Base-by-base conservation (phyloP, 805 yeast genomes). In the Zygoascus flipseniorum region DNA sequence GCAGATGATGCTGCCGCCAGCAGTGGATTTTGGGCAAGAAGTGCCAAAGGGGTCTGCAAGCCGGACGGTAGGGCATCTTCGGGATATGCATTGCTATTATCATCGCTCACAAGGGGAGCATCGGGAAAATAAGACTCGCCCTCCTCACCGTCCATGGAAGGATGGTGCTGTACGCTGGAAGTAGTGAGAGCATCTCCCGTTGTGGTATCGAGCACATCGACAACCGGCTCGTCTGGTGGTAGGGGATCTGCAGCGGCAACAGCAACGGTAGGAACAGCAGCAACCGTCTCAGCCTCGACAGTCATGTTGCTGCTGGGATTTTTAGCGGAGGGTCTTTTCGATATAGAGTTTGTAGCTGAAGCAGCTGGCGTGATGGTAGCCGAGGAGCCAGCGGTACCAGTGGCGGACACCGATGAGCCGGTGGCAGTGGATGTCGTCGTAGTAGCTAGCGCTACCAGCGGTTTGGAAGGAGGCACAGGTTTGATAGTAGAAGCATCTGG, bases 261-360 rank as follows among this genome's bases (percentile, higher is more conserved):
- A 18, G 71, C 66, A 55, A 70, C 59, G 47, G 69, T 54, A 46
- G 73, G 69, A 47, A 73, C 66, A 1, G 82, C 76, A 42, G 80
- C 76, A 16, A 81, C 83, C 0, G 83, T 79, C 60, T 81, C 86
- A 0, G 83, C 79, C 59, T 81, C 86, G 31, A 81, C 86, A 31
- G 78, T 77, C 73, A 79, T 74, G 48, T 60, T 55, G 32, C 41
- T 19, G 6, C 19, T 10, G 16, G 44, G 19, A 23, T 42, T 42
- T 18, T 42, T 42, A 10, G 20, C 20, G 13, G 44, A 5, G 16
- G 51, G 45, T 8, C 41, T 8, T 35, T 50, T 43, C 20, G 44
- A 16, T 4, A 43, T 47, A n/a, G 43, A n/a, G 37, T 35, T 26
- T 9, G 44, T 31, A 13, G 52, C 23, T 3, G 47, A 20, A 18